Conservation (phyloP, 352 stramenopile species). For the Globisporangium mamillatum region DNA sequence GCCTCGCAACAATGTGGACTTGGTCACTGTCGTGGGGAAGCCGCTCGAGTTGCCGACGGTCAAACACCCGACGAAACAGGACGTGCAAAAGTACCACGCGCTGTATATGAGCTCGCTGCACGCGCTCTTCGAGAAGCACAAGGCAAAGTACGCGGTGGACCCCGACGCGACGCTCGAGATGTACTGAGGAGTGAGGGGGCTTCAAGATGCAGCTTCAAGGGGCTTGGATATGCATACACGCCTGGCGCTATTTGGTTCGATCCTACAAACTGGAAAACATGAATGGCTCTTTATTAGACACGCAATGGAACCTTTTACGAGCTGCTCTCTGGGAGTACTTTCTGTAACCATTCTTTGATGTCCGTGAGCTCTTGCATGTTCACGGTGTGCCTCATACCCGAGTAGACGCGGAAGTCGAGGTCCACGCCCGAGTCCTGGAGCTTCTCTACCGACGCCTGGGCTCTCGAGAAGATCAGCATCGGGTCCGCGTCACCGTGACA, state of each 20-base stretch:
- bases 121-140: constrained; percentile 86
- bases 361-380: constrained; percentile 70
- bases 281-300: not conserved
- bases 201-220: too few species aligned
- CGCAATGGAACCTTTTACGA: not conserved
- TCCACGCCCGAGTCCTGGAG: constrained; percentile 48
- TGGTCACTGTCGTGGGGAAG: constrained; percentile 89
- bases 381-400: constrained; percentile 59
- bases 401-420: constrained; percentile 65
- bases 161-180: constrained; percentile 50
- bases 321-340: constrained; percentile 10
- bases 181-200: constrained; percentile 22
- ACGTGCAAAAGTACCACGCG: constrained; percentile 87
- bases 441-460: constrained; percentile 54
- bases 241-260: not conserved
- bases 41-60: constrained; percentile 86
- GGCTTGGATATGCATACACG: too few species aligned
- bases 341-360: constrained; percentile 58
- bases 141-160: constrained; percentile 70
- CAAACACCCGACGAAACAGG: constrained; percentile 77
- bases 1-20: constrained; percentile 60
- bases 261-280: not conserved
- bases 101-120: constrained; percentile 83
- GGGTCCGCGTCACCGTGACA: constrained; percentile 71
- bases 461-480: constrained; percentile 64